Percentiles rank a stretch among this genome's conserved stretches.
phyloP scores from a whole-genome alignment of 805 yeast genomes.

The Sungouiozyma intestinalis region DNA sequence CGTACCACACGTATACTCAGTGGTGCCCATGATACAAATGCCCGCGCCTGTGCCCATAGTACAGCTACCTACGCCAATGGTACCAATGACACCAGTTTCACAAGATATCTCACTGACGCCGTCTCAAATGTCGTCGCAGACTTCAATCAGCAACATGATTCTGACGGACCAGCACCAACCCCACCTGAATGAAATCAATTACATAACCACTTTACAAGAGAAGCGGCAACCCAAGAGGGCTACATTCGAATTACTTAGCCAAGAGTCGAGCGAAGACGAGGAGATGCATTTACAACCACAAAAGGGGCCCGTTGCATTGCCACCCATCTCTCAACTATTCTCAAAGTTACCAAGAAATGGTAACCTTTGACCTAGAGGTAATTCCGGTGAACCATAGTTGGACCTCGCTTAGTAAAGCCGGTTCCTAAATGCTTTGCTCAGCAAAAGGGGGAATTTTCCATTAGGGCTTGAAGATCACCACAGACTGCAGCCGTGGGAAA shows the following conservation, averaged over 20 bases:
- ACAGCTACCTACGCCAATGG: conserved; percentile 3
- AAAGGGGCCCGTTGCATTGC: background rate
- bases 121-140: background rate
- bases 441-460: background rate
- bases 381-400: too few species aligned
- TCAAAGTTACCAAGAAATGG: background rate
- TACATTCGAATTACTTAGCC: background rate
- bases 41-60: conserved; percentile 6
- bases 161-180: background rate
- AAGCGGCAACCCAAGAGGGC: background rate
- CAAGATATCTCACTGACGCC: background rate
- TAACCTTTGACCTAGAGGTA: too few species aligned
- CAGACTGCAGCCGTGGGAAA: too few species aligned
- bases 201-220: background rate
- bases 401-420: too few species aligned
- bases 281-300: background rate
- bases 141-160: background rate
- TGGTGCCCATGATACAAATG: conserved; percentile 4
- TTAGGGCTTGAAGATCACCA: background rate
- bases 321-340: background rate
- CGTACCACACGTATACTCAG: background rate
- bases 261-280: background rate
- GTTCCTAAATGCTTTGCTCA: too few species aligned
- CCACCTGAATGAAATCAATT: background rate
- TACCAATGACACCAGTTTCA: background rate